Conservation (phyloP, 2,329 filamentous ascomycete genomes). For the Botrytis galanthina region DNA sequence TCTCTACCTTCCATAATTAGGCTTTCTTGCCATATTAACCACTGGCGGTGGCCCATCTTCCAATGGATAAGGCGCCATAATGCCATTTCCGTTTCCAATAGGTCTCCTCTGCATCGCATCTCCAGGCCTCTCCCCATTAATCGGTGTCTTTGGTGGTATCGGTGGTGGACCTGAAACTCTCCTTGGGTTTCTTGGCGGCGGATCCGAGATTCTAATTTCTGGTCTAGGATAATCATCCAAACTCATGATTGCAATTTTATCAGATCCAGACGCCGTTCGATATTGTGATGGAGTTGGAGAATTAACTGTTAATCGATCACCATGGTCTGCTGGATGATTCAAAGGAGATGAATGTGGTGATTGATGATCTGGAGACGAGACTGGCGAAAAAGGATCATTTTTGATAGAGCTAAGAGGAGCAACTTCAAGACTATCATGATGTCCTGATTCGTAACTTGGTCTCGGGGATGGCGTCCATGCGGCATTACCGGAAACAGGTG, state of each 20-base stretch:
- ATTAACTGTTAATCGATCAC: slow-evolving; percentile 54
- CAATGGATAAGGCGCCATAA: slow-evolving; percentile 65
- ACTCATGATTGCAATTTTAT: slow-evolving; percentile 65
- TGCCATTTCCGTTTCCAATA: slow-evolving; percentile 24
- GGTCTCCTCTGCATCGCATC: slow-evolving; percentile 27
- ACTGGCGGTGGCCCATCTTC: slow-evolving; percentile 77
- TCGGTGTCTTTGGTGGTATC: slow-evolving; percentile 73
- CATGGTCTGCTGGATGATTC: slow-evolving; percentile 40
- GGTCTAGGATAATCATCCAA: slow-evolving; percentile 56
- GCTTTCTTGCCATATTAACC: slow-evolving; percentile 85
- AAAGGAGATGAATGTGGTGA: slow-evolving; percentile 16
- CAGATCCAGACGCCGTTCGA: slow-evolving; percentile 56
- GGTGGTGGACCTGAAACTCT: slow-evolving; percentile 60
- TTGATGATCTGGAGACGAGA: slow-evolving; percentile 29
- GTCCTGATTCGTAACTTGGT: slow-evolving; percentile 38
- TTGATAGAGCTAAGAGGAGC: slow-evolving; percentile 14
- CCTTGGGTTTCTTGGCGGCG: slow-evolving; percentile 20
- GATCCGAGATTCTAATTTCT: slow-evolving; percentile 15
- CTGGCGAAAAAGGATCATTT: slow-evolving; percentile 42
- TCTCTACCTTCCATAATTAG: slow-evolving; percentile 41
- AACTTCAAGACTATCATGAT: slow-evolving; percentile 34
- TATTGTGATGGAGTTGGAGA: slow-evolving; percentile 60
- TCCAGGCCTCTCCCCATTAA: slow-evolving; percentile 49
- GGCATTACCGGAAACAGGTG: slow-evolving; percentile 20
- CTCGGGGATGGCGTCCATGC: slow-evolving; percentile 30